Evolutionary conservation across 2,329 filamentous ascomycete species (phyloP).

Genomic region (Aspergillus sp.): DNA sequence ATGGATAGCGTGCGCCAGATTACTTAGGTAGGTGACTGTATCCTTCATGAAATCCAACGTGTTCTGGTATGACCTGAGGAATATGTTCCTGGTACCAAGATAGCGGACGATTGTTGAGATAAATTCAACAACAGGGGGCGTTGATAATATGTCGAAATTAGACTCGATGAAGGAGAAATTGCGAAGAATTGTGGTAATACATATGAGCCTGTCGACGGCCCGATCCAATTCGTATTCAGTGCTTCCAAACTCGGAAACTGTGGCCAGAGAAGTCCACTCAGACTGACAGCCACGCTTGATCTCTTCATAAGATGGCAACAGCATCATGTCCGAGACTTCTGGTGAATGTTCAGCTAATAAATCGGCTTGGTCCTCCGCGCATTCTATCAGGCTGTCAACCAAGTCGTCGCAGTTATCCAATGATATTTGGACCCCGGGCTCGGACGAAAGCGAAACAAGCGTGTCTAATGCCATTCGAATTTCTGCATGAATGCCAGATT

Average conservation of each 20-base stretch:
- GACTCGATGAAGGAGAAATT: conserved; percentile 85
- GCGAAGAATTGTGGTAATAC: conserved; percentile 86
- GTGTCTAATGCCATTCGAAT: conserved; percentile 88
- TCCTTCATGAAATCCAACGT: conserved; percentile 98
- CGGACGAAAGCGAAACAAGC: conserved; percentile 69
- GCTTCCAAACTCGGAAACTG: conserved; percentile 72
- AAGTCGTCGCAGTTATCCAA: conserved; percentile 81
- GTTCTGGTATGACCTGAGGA: conserved; percentile 78
- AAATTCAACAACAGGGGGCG: conserved; percentile 76
- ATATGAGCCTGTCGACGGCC: conserved; percentile 82
- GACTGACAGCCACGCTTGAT: conserved; percentile 73
- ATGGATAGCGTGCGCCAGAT: conserved; percentile 77
- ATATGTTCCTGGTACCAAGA: conserved; percentile 82
- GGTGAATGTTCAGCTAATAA: conserved; percentile 78
- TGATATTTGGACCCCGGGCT: conserved; percentile 63
- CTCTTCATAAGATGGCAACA: conserved; percentile 83
- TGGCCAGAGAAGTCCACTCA: conserved; percentile 71
- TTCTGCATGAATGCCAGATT: conserved; percentile 85
- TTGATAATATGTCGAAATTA: conserved; percentile 74
- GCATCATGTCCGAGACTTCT: conserved; percentile 83
- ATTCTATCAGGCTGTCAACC: conserved; percentile 83
- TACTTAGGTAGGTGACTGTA: conserved; percentile 82
- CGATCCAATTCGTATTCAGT: conserved; percentile 78
- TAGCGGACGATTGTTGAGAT: conserved; percentile 80
- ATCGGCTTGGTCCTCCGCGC: conserved; percentile 84